A percentile compares a stretch with the other conserved stretches of the same genome.
These are phyloP conservation scores for Zymoseptoria passerinii DNA, from an alignment of 2,329 filamentous ascomycete genomes.

Conservation along the genomic window DNA sequence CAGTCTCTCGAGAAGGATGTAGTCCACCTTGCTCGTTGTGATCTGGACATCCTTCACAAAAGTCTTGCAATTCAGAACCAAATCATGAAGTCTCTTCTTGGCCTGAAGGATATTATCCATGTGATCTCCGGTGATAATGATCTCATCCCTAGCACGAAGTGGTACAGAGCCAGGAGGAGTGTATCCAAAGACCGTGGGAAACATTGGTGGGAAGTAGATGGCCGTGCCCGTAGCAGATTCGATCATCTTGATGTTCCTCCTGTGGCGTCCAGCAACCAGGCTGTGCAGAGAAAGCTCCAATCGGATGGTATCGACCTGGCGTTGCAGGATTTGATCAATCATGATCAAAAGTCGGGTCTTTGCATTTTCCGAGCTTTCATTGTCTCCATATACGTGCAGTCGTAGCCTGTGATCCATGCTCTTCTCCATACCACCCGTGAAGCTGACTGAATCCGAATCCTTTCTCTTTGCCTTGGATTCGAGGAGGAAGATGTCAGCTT, in stretches of 20 bases:
- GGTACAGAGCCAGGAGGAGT: constrained; percentile 66
- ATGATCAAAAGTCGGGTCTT: constrained; percentile 95
- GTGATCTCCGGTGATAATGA: constrained; percentile 89
- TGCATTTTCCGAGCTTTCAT: constrained; percentile 90
- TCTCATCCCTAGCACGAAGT: constrained; percentile 75
- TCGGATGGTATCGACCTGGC: constrained; percentile 68
- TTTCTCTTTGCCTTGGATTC: constrained; percentile 67
- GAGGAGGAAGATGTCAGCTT: constrained; percentile 92
- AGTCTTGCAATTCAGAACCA: constrained; percentile 67
- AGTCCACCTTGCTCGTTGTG: constrained; percentile 87
- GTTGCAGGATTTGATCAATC: constrained; percentile 82
- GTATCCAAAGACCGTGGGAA: constrained; percentile 86
- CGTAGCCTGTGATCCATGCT: constrained; percentile 81
- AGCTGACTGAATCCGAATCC: constrained; percentile 68
- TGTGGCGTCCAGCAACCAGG: constrained; percentile 81
- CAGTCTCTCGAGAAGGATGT: constrained; percentile 78
- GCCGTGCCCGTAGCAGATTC: constrained; percentile 92
- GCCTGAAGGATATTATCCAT: constrained; percentile 77
- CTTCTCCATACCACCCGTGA: constrained; percentile 68
- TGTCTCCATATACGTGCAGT: constrained; percentile 89
- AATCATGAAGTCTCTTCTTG: constrained; percentile 83
- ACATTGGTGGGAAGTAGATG: constrained; percentile 95
- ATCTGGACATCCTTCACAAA: constrained; percentile 85
- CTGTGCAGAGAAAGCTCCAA: constrained; percentile 84
- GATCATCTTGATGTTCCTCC: constrained; percentile 96